A percentile compares a stretch with the other conserved stretches of the same genome.
phyloP scores from a whole-genome alignment of 2,329 filamentous ascomycete genomes.

The Cytospora piceicola region DNA sequence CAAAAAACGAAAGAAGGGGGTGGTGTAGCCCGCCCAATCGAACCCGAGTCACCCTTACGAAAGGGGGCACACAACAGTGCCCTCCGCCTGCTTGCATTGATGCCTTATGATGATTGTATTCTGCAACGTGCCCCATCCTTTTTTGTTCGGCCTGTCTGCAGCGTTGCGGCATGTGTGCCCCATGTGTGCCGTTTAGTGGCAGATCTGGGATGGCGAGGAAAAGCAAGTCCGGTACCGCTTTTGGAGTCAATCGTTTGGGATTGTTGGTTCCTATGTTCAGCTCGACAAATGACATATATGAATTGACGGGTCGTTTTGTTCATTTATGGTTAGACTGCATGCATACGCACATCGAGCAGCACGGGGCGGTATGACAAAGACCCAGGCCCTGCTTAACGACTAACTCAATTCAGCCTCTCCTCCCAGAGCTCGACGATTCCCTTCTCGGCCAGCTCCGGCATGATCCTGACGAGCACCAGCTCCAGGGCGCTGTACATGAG shows the following conservation, averaged over 20 bases:
- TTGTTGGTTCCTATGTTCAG: not conserved
- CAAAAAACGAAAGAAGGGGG: conserved; percentile 1
- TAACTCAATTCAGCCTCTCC: conserved; percentile 61
- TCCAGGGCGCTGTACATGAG: conserved; percentile 83
- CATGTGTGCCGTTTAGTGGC: not conserved
- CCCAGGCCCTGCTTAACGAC: not conserved
- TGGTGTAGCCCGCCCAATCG: not conserved
- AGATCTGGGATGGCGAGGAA: not conserved
- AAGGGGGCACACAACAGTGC: not conserved
- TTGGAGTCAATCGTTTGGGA: not conserved
- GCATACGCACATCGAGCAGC: not conserved
- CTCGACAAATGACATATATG: not conserved
- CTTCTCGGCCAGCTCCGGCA: conserved; percentile 81
- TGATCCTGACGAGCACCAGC: conserved; percentile 75
- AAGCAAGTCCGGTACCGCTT: not conserved
- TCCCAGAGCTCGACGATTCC: conserved; percentile 73
- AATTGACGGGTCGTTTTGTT: conserved; percentile 6
- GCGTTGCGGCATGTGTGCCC: not conserved
- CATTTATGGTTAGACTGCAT: conserved; percentile 4
- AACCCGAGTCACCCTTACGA: not conserved
- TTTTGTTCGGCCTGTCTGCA: not conserved
- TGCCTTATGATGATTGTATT: not conserved
- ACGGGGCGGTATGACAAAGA: conserved; percentile 4
- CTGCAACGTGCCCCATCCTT: not conserved
- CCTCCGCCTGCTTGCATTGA: conserved; percentile 16